Evolutionary conservation across 1,284 basidiomycete species (phyloP).

Genomic region (Cryptococcus maquisensis): DNA sequence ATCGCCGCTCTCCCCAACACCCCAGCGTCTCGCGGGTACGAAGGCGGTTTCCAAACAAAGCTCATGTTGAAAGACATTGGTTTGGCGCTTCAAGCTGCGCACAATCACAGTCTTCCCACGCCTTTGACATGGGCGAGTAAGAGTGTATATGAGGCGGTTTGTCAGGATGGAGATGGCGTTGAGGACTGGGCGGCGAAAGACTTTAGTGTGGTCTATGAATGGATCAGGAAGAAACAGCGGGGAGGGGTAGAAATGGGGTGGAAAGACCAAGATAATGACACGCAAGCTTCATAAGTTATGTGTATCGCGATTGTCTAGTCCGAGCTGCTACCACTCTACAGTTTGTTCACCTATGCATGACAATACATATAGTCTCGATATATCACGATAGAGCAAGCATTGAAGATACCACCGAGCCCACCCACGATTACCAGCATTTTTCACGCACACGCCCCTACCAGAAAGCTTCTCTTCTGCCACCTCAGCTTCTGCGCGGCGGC

Average conservation of each 20-base stretch:
- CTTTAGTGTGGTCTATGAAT: constrained; percentile 45
- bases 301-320: too few relatives aligned
- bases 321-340: too few relatives aligned
- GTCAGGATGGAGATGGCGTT: constrained; percentile 29
- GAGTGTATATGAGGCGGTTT: constrained; percentile 40
- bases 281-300: too few relatives aligned
- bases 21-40: constrained; percentile 36
- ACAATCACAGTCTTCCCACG: constrained; percentile 30
- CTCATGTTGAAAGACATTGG: constrained; percentile 48
- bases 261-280: constrained; percentile 21
- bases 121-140: constrained; percentile 42
- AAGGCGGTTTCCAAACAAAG: constrained; percentile 39
- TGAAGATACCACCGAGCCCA: too few relatives aligned
- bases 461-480: too few relatives aligned
- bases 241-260: constrained; percentile 41
- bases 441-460: too few relatives aligned
- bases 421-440: too few relatives aligned
- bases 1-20: constrained; percentile 28
- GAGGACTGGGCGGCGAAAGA: constrained; percentile 37
- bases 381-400: too few relatives aligned
- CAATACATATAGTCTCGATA: too few relatives aligned
- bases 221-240: constrained; percentile 37
- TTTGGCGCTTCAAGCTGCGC: constrained; percentile 38
- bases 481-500: too few relatives aligned
- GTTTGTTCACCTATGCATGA: too few relatives aligned